phyloP scores from a whole-genome alignment of 164 flowering plant species.

The Chloranthus sessilifolius region DNA sequence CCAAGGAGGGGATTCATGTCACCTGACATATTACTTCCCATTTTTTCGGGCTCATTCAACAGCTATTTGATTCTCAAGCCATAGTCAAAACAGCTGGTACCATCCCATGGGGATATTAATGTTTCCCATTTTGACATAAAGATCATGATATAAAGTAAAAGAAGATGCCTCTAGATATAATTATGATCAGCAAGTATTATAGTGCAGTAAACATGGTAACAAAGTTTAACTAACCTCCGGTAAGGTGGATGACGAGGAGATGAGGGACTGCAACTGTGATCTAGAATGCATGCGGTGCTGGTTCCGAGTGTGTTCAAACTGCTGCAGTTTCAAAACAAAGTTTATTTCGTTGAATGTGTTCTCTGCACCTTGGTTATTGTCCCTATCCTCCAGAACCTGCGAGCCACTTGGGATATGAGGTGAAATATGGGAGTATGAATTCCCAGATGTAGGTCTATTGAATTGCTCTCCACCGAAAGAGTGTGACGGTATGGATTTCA shows the following conservation, averaged over 20 bases:
- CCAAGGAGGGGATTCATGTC: too few species aligned
- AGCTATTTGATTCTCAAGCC: too few species aligned
- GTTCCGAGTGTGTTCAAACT: constrained; percentile 70
- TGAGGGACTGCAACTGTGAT: constrained; percentile 37
- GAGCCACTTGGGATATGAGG: constrained; percentile 19
- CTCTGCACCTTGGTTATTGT: constrained; percentile 32
- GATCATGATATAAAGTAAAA: background rate
- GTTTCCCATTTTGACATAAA: background rate
- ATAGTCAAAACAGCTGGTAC: background rate
- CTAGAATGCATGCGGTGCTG: constrained; percentile 60
- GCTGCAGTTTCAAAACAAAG: constrained; percentile 58
- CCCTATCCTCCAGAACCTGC: constrained; percentile 48
- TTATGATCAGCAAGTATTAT: background rate
- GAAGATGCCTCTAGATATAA: constrained; percentile 2
- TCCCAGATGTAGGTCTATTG: constrained; percentile 22
- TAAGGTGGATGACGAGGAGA: constrained; percentile 27
- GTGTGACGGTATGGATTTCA: constrained; percentile 74
- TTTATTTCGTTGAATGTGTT: constrained; percentile 54
- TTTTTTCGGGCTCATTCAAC: too few species aligned
- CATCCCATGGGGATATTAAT: background rate
- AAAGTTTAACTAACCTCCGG: constrained; percentile 38
- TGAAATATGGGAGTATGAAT: constrained; percentile 16
- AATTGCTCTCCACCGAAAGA: constrained; percentile 54
- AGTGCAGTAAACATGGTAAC: background rate
- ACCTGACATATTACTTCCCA: too few species aligned